Percentiles rank a stretch among this genome's conserved stretches.
These are phyloP conservation scores for Tylopilus rubrobrunneus DNA, from an alignment of 768 basidiomycete species.

Conservation along the genomic window DNA sequence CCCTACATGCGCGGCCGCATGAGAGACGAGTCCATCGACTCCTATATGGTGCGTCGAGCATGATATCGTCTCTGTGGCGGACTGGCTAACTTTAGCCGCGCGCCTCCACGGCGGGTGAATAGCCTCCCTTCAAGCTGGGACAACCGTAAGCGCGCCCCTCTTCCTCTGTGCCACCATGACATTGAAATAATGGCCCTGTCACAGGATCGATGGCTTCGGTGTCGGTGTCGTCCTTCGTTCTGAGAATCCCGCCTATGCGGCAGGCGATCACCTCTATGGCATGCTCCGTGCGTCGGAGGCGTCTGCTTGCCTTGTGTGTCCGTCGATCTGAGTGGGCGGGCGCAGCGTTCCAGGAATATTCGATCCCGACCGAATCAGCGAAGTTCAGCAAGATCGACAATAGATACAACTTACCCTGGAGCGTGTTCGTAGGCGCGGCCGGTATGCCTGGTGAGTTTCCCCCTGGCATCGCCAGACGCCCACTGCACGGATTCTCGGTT, in stretches of 20 bases:
- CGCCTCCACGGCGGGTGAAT: not conserved
- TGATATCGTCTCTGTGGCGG: not conserved
- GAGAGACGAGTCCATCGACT: not conserved
- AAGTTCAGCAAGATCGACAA: not conserved
- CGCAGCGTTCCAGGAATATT: constrained; percentile 4
- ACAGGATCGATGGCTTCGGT: not conserved
- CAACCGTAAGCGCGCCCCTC: not conserved
- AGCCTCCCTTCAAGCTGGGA: not conserved
- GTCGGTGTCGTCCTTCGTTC: constrained; percentile 1
- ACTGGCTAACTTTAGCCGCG: not conserved
- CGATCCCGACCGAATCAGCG: not conserved
- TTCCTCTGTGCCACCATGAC: not conserved
- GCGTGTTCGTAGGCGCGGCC: constrained; percentile 1
- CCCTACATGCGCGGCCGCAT: constrained; percentile 5
- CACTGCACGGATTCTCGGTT: not conserved
- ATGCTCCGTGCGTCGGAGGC: not conserved
- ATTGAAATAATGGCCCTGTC: not conserved
- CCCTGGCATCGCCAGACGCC: too few species aligned
- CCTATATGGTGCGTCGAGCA: not conserved
- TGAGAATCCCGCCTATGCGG: constrained; percentile 1
- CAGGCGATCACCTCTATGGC: constrained; percentile 5
- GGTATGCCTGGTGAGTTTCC: constrained; percentile 2
- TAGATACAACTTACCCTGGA: not conserved
- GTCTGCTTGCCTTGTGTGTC: not conserved
- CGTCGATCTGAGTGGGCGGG: not conserved